Base-by-base conservation (phyloP, 164 flowering plant species). In the Platanus orientalis region DNA sequence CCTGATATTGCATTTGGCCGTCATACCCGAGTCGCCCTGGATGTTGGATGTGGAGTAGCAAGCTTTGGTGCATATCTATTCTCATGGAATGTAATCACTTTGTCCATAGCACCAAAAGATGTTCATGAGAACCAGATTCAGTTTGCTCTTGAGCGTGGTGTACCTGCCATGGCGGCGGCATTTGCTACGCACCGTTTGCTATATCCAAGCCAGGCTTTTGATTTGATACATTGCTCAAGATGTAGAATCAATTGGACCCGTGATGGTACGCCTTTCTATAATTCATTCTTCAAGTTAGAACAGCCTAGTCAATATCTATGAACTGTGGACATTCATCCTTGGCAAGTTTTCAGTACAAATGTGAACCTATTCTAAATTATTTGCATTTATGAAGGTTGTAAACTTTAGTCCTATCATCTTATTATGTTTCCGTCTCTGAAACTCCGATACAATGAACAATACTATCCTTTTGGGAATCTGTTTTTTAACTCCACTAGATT, bases 191-290 rank as follows among this genome's bases (percentile, higher is more conserved):
- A 59, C 1, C 80, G 85, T 6, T 71, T 84, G 45, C 61, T 73
- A 58, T 84, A 82, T 74, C 89, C 89, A 54, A 84, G 86, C 63
- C 89, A 84, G 68, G 89, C 86, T 19, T 84, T 82, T 70, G 86
- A 84, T 29, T 57, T 84, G 58, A 76, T 84, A 62, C 89, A 84
- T 65, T 84, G 89, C 63, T 84, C 89, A 52, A 77, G 86, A 64
- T 84, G 89, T 61, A 78, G 82, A 61, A 79, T 84, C 66, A 74
- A 82, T 66, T 84, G 86, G 89, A 80, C 85, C 10, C 81, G 86
- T 45, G 86, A 84, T 72, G 89, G 89, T 84, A 79, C 55, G 73
- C 48, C 54, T 9, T 44, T 72, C n/a, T 66, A 7, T 23, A 1
- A 44, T 62, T 30, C n/a, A 44, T 44, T 7, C 34, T 25, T 34